Base-by-base conservation (phyloP, 345 rosid species). In the Brassica cretica region DNA sequence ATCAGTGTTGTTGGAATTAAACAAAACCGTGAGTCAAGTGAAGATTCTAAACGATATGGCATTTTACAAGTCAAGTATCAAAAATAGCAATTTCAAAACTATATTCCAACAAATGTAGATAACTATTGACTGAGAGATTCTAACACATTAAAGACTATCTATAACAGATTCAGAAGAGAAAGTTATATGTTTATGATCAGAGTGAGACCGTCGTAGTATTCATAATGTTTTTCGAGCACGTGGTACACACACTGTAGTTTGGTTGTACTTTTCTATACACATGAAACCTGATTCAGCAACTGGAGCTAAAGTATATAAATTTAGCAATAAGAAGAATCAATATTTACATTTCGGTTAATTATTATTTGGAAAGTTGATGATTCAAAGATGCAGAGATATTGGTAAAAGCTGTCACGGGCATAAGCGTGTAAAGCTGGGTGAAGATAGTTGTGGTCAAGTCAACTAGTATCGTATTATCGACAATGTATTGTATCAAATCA, bases 351-450 rank as follows among this genome's bases (percentile, higher is more conserved):
- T 64, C 46, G 30, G 37, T 14, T 51, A 64, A 8, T 8, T 3
- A 37, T 21, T 21, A 27, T 70, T 33, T n/a, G 3, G 64, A 10
- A 69, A 33, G 8, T 29, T 46, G 3, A 5, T 64, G 56, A 35
- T 37, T 53, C 32, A 53, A 53, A 51, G 16, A 71, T 4, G 15
- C 24, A 19, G 62, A 21, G 63, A 71, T 30, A 66, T 46, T 44
- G 76, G 76, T 78, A 66, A 41, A 27, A 78, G 72, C 29, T 58
- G 66, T 66, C 76, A 58, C 53, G 51, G 61, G 60, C 7, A 64
- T 16, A 64, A 37, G 11, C 80, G 41, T 55, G 25, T 21, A 41
- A 71, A 71, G 39, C 62, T 39, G 62, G 29, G 41, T 21, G 61
- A 46, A 58, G 68, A 44, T 32, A 6, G 64, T 49, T 64, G 82